Base-by-base conservation (phyloP, 495 filamentous ascomycete genomes). In the Hyphodiscus hymeniophilus region DNA sequence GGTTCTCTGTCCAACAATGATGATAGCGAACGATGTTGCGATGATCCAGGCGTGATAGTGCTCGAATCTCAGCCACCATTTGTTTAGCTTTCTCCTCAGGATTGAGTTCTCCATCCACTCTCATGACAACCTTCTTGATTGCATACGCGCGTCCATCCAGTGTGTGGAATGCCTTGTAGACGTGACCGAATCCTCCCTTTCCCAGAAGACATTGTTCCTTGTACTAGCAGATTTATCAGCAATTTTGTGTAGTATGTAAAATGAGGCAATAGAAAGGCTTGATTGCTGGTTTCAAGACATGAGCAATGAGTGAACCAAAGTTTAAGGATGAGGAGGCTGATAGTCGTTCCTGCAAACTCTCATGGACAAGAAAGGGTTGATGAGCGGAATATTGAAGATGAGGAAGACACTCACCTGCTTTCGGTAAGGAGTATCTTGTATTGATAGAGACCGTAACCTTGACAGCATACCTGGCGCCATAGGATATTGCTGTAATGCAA, bases 1-100 rank as follows among this genome's bases (percentile, higher is more conserved):
- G 23, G 13, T 11, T 34, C 51, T 61, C 59, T 11, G 51, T 23
- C 59, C 59, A 61, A 18, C 34, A 16, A 31, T 83, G 74, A 64
- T 79, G 83, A 66, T 87, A 87, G 31, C 75, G 73, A 41, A 87
- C 84, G 51, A 87, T 82, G 65, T 87, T 84, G 16, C 79, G 77
- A 59, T 88, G 84, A 32, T 55, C 24, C 16, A 61, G n/a, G n/a
- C 45, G 36, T 7, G 60, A 55, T 26, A 63, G 21, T 3, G 42
- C 35, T 2, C 59, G 53, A 3, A 69, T 33, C 48, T 73, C 70
- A 30, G 50, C 26, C 4, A 72, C 53, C 10, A 42, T 15, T 16
- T 46, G 46, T 8, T 64, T 60, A 38, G 67, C 48, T 36, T 66
- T 64, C 10, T 48, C 7, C 11, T 56, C 36, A 11, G 52, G 38